phyloP scores from a whole-genome alignment of 805 yeast species.

The Ogataea methanolica region DNA sequence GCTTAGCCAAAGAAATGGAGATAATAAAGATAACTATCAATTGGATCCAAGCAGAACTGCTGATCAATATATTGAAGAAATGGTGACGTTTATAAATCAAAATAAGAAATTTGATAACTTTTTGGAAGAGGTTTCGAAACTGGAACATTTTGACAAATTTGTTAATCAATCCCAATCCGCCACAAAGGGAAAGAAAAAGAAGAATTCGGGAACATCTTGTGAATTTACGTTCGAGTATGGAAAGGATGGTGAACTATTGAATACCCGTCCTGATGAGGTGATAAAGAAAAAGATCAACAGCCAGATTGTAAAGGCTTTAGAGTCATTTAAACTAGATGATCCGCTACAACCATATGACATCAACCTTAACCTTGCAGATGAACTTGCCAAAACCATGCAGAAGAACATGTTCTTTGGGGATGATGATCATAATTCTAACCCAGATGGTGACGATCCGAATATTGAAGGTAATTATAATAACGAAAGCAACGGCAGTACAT shows the following conservation, averaged over 20 bases:
- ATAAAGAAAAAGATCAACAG: constrained; percentile 16
- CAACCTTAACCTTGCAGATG: neutral
- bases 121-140: constrained; percentile 16
- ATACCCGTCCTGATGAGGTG: constrained; percentile 12
- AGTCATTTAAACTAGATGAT: constrained; percentile 19
- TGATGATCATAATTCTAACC: no score
- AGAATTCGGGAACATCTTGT: constrained; percentile 5
- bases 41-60: constrained; percentile 7
- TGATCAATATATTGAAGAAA: constrained; percentile 21
- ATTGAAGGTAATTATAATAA: neutral
- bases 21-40: neutral
- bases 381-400: constrained; percentile 1
- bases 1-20: neutral
- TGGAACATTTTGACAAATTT: constrained; percentile 13
- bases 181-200: neutral
- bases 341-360: neutral
- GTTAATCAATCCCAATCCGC: neutral
- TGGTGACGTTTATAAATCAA: constrained; percentile 18
- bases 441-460: no score
- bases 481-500: neutral
- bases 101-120: constrained; percentile 22
- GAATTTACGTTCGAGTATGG: constrained; percentile 21
- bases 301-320: constrained; percentile 21
- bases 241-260: constrained; percentile 18
- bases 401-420: neutral